phyloP scores from a whole-genome alignment of 805 yeast species.

The Saccharomyces kudriavzevii region DNA sequence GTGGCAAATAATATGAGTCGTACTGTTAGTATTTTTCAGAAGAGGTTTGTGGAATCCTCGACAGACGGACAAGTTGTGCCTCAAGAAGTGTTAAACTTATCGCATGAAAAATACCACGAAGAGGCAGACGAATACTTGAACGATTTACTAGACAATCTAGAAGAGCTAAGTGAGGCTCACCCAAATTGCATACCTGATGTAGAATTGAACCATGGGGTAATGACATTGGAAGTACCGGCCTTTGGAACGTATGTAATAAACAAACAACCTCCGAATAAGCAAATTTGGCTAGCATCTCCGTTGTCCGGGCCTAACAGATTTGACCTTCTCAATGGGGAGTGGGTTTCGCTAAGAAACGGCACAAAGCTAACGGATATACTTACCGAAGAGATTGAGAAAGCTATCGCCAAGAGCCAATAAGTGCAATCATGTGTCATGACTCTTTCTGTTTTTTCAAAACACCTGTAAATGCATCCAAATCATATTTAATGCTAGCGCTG shows the following conservation, averaged over 20 bases:
- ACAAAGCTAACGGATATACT: constrained; percentile 40
- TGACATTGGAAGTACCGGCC: constrained; percentile 62
- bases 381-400: constrained; percentile 40
- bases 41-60: constrained; percentile 10
- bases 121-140: constrained; percentile 67
- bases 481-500: background rate
- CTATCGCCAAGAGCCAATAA: constrained; percentile 14
- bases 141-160: constrained; percentile 55
- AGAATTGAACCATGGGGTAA: constrained; percentile 68
- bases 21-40: background rate
- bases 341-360: constrained; percentile 74
- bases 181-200: constrained; percentile 69
- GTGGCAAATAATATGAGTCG: background rate
- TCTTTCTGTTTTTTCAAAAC: background rate
- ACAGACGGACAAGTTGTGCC: constrained; percentile 53
- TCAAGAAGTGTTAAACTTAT: constrained; percentile 40
- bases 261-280: constrained; percentile 96
- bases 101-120: constrained; percentile 50
- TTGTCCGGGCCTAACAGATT: constrained; percentile 84
- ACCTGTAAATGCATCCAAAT: background rate
- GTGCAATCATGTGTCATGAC: background rate
- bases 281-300: constrained; percentile 93
- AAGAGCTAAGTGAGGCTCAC: constrained; percentile 50
- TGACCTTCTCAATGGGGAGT: constrained; percentile 63
- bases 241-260: constrained; percentile 85